Evolutionary conservation across 345 rosid genomes (phyloP), one percentile per base, ranked within the genome.

Genomic region (Camelina laxa): DNA sequence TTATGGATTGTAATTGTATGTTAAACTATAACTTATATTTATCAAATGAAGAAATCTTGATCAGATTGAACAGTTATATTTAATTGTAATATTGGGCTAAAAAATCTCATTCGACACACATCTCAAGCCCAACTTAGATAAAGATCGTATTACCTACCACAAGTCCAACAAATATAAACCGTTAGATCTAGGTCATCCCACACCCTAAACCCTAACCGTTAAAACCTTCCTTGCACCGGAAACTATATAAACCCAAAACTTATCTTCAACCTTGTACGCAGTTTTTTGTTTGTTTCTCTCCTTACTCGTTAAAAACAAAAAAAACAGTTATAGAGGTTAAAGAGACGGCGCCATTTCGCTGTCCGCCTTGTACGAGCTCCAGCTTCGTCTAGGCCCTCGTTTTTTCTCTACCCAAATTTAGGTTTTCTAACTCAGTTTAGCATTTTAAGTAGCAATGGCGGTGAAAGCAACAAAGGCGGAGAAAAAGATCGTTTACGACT

Each of bases 401-500:
- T 15, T 27, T 67, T 59, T 21, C 1, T 6, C 8, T 60, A 13
- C 63, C 67, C 4, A 16, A 1, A 60, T 33, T 17, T 41, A 33
- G 20, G 10, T 38, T 75, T 49, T 20, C 4, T 6, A 33, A 53
- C 39, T 27, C 7, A 57, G 7, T 13, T 41, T 2, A 45, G 5
- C 33, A 30, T 30, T 77, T 50, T 7, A 21, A 57, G 45, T 57
- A 39, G 6, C 64, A 72, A 78, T 77, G 78, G 74, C 76, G n/a
- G 73, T 70, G 33, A 88, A 86, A 74, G 73, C 64, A 38, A 83
- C 98, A 30, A 94, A 94, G 77, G 89, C 86, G 1, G 89, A 89
- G 0, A 91, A 91, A 92, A 94, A 94, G 90, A 45, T 86, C 48
- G 91, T 84, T 0, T 94, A 91, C 77, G 96, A 94, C 64, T 80